These are phyloP conservation scores for Pisolithus marmoratus DNA, from an alignment of 768 basidiomycete species.

Conservation along the genomic window DNA sequence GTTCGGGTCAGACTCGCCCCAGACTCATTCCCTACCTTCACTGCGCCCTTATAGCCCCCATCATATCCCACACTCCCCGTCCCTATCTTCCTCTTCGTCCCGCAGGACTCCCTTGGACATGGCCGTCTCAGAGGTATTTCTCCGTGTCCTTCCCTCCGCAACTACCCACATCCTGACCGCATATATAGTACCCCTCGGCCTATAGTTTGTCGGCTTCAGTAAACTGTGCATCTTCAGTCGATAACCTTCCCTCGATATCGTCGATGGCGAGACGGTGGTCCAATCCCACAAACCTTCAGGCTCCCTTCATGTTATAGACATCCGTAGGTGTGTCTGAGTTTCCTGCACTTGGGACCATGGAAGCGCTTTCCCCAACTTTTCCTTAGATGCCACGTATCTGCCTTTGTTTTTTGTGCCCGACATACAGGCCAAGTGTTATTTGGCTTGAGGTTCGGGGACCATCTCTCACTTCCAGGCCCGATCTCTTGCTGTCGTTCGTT, in stretches of 20 bases:
- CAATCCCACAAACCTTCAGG: conserved; percentile 25
- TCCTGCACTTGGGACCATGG: too few species aligned
- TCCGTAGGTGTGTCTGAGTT: too few species aligned
- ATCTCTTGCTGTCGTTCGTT: too few species aligned
- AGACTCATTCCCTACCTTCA: conserved; percentile 24
- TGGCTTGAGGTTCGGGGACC: too few species aligned
- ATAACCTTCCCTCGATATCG: conserved; percentile 30
- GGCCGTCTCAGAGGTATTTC: conserved; percentile 22
- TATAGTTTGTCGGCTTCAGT: conserved; percentile 22
- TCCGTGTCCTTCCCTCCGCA: background rate
- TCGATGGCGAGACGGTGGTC: conserved; percentile 35
- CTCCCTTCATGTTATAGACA: conserved; percentile 31
- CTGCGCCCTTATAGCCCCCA: conserved; percentile 24
- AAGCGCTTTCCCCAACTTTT: too few species aligned
- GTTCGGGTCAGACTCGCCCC: conserved; percentile 24
- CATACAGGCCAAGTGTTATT: too few species aligned
- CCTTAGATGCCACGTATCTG: too few species aligned
- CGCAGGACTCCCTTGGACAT: conserved; percentile 21
- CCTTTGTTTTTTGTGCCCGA: too few species aligned
- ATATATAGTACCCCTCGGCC: conserved; percentile 14
- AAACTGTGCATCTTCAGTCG: conserved; percentile 26
- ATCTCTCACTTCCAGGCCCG: too few species aligned
- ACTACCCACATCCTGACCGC: background rate
- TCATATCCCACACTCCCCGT: conserved; percentile 21
- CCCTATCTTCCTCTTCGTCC: conserved; percentile 19